Evolutionary conservation across 495 filamentous ascomycete species (phyloP).

Genomic region (Astrocystis sublimbata): DNA sequence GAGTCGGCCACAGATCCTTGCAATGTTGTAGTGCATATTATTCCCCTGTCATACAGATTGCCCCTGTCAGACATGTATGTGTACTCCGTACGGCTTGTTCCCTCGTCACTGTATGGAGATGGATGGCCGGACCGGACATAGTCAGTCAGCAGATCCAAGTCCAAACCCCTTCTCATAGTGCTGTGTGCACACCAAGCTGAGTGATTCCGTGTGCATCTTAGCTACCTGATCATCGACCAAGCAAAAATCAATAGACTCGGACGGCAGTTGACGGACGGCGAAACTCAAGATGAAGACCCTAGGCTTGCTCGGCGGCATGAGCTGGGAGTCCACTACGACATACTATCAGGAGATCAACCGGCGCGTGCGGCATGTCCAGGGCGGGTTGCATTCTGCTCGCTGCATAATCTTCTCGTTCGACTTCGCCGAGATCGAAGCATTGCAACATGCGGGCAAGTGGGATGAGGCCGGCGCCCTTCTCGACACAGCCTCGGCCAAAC

Average conservation of each 20-base stretch:
- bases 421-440: conserved; percentile 10
- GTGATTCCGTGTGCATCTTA: too few species aligned
- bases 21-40: not conserved
- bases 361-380: conserved; percentile 7
- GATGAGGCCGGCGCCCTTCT: conserved; percentile 8
- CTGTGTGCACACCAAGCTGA: too few species aligned
- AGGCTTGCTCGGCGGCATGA: conserved; percentile 12
- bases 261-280: too few species aligned
- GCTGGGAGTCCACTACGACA: conserved; percentile 13
- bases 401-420: conserved; percentile 17
- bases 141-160: conserved; percentile 12
- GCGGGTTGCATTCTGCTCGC: conserved; percentile 12
- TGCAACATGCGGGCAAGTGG: conserved; percentile 15
- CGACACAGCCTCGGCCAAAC: conserved; percentile 1
- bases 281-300: conserved; percentile 16
- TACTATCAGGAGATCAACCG: conserved; percentile 17
- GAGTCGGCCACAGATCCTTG: too few species aligned
- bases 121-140: too few species aligned
- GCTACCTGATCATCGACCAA: too few species aligned
- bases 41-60: not conserved
- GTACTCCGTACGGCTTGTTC: not conserved
- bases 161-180: not conserved
- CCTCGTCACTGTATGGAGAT: not conserved
- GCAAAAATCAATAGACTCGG: too few species aligned
- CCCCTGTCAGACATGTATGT: not conserved